These are phyloP conservation scores for Heliosperma pusillum DNA, from an alignment of 148 eudicot species.

Conservation along the genomic window DNA sequence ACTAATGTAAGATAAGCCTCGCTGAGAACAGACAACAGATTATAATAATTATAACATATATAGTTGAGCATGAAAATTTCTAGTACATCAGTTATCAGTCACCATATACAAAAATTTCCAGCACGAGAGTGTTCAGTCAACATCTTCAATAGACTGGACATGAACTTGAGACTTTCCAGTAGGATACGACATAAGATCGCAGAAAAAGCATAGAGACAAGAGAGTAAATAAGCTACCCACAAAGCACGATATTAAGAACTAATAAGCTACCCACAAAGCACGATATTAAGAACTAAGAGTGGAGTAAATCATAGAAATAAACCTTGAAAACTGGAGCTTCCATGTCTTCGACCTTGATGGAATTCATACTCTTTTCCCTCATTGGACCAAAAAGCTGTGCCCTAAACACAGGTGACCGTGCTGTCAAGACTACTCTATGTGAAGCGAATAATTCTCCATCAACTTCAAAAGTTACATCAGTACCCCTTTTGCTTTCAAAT, in stretches of 20 bases:
- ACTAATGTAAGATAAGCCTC: too few relatives aligned
- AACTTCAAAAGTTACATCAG: conserved; percentile 52
- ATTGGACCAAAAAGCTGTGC: conserved; percentile 62
- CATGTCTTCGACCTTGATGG: conserved; percentile 50
- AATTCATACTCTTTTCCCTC: conserved; percentile 43
- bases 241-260: background rate
- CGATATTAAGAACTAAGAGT: background rate
- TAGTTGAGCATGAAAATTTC: too few relatives aligned
- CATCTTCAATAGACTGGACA: too few relatives aligned
- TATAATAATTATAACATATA: too few relatives aligned
- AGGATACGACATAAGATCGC: background rate
- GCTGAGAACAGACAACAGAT: too few relatives aligned
- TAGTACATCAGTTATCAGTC: too few relatives aligned
- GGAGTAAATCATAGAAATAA: background rate
- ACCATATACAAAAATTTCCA: too few relatives aligned
- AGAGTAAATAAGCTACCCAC: background rate
- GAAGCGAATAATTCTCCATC: conserved; percentile 49
- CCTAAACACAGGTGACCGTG: conserved; percentile 56
- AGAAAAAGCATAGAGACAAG: background rate
- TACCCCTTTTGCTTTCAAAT: conserved; percentile 34
- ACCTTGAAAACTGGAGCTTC: conserved; percentile 62
- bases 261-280: conserved; percentile 3
- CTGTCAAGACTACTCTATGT: conserved; percentile 52
- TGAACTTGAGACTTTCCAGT: too few relatives aligned
- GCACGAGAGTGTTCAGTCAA: too few relatives aligned